Conservation (phyloP, 768 basidiomycete genomes). For the Pulveroboletus sp. region DNA sequence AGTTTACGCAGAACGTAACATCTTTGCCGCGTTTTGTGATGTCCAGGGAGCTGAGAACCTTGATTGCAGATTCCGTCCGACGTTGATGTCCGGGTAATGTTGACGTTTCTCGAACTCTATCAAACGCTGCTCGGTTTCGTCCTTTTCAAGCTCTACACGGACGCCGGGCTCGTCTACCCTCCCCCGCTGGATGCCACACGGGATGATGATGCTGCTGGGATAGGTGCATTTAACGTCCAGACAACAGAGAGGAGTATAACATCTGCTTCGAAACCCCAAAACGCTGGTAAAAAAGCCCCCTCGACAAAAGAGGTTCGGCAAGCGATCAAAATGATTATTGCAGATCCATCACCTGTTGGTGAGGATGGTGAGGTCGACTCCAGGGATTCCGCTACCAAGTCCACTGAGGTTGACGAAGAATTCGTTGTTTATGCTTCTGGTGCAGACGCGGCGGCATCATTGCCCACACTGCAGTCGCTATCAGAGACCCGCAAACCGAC, state of each 20-base stretch:
- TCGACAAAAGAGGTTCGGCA: slow-evolving; percentile 51
- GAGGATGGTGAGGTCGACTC: slow-evolving; percentile 40
- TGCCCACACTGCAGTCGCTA: slow-evolving; percentile 69
- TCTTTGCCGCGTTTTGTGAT: neutral
- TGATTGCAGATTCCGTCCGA: slow-evolving; percentile 76
- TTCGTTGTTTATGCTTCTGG: slow-evolving; percentile 62
- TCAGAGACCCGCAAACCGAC: slow-evolving; percentile 55
- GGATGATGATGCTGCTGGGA: slow-evolving; percentile 81
- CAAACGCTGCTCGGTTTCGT: slow-evolving; percentile 95
- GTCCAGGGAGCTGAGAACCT: slow-evolving; percentile 6
- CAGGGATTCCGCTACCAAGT: slow-evolving; percentile 28
- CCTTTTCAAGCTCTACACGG: slow-evolving; percentile 98
- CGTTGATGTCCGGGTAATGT: slow-evolving; percentile 96
- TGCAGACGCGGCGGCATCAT: slow-evolving; percentile 40
- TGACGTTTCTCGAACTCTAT: slow-evolving; percentile 97
- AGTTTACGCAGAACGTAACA: slow-evolving; percentile 90
- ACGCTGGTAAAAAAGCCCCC: slow-evolving; percentile 39
- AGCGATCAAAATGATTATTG: slow-evolving; percentile 44
- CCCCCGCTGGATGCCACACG: slow-evolving; percentile 80
- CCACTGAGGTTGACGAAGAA: slow-evolving; percentile 51
- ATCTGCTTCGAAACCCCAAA: slow-evolving; percentile 15
- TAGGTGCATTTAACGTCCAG: slow-evolving; percentile 83
- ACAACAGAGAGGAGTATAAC: slow-evolving; percentile 32
- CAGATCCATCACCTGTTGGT: slow-evolving; percentile 17
- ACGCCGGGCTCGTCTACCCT: slow-evolving; percentile 89